These are phyloP conservation scores for Pichiaceae sp. DNA, from an alignment of 1,139 yeast genomes.

Conservation along the genomic window DNA sequence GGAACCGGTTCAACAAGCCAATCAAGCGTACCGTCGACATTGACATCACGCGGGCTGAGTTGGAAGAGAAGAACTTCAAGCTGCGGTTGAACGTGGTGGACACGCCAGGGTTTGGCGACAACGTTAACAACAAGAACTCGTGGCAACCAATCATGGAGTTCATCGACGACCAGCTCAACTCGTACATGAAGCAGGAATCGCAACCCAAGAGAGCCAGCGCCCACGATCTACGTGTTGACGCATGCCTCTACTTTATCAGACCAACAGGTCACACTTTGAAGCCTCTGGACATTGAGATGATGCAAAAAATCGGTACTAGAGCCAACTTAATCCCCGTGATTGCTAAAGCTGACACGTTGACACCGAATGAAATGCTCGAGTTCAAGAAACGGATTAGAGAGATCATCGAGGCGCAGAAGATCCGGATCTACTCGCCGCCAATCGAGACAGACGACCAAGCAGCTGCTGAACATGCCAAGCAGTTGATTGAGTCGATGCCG, in stretches of 20 bases:
- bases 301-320: conserved; percentile 80
- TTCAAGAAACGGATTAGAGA: conserved; percentile 87
- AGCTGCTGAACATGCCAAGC: conserved; percentile 73
- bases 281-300: conserved; percentile 90
- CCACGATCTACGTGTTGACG: conserved; percentile 89
- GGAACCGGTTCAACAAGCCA: conserved; percentile 61
- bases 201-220: conserved; percentile 70
- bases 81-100: conserved; percentile 84
- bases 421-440: conserved; percentile 85
- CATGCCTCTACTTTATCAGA: conserved; percentile 87
- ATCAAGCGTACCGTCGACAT: conserved; percentile 87
- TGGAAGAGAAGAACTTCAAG: conserved; percentile 87
- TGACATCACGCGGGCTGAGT: conserved; percentile 79
- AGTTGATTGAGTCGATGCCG: conserved; percentile 85
- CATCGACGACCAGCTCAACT: conserved; percentile 94
- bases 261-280: conserved; percentile 94
- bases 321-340: conserved; percentile 93
- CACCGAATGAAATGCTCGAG: conserved; percentile 69
- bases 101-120: conserved; percentile 98
- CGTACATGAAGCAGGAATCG: conserved; percentile 91
- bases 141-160: conserved; percentile 94
- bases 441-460: conserved; percentile 66
- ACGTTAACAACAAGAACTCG: conserved; percentile 83
- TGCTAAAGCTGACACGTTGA: conserved; percentile 90
- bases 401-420: conserved; percentile 86